Base-by-base conservation (phyloP, 495 filamentous ascomycete genomes). In the Paragyromitra xinjiangensis region DNA sequence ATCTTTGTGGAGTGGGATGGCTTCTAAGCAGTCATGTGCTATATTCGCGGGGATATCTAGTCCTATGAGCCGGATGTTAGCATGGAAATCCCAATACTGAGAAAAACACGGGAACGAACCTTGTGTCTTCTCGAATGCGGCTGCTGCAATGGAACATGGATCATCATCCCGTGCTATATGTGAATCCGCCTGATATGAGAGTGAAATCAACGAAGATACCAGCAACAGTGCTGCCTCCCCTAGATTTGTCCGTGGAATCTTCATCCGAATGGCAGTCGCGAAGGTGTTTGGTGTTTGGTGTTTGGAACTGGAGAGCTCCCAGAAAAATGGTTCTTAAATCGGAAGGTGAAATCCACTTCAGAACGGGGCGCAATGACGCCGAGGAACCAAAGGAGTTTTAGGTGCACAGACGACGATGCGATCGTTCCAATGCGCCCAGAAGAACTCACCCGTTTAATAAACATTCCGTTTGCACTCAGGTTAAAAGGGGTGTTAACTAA, bases 1-100 rank as follows among this genome's bases (percentile, higher is more conserved):
- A 9, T 80, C 69, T 34, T 73, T 67, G 34, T 79, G 55, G 8
- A 80, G 62, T n/a, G 78, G 75, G 24, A 80, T 74, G 5, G 75
- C 63, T 66, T 78, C 69, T 19, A 78, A 39, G 40, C 78, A 80
- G 0, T 64, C 50, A 29, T 67, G 24, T 39, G 78, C 75, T 26
- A 75, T 44, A 16, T 59, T 56, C 22, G 75, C 67, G 44, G 74
- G 65, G 11, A 79, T 65, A 11, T 19, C 29, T 6, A 26, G 42
- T 4, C 66, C 74, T 77, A 29, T 6, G 9, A 29, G 22, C 11
- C 22, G 40, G 26, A 16, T 40, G n/a, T 74, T 50, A 74, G 14
- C 19, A 66, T 19, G 24, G 50, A 40, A 39, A 8, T 34, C 29
- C 40, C 34, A 40, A 24, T 29, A 51, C 1, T 12, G 29, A 61